Conservation (phyloP, 169 alveolate species). For the Cryptosporidium ryanae region DNA sequence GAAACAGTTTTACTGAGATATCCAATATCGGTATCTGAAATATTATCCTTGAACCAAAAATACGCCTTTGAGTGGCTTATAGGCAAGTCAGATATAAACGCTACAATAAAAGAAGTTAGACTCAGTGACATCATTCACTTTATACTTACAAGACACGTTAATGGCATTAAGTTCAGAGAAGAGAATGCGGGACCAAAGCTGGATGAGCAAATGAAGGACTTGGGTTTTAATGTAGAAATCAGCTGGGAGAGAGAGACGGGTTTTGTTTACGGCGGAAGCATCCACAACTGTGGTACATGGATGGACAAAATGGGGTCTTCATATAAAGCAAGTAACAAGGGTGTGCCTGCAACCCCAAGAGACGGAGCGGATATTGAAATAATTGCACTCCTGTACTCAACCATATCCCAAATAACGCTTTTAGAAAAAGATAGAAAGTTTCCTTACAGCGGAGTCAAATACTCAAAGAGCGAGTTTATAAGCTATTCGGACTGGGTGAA, state of each 20-base stretch:
- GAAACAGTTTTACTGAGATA: conserved; percentile 86
- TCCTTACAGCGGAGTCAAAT: conserved; percentile 78
- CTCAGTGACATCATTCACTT: conserved; percentile 49
- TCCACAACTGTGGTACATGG: conserved; percentile 96
- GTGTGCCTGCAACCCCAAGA: conserved; percentile 90
- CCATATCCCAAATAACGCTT: conserved; percentile 81
- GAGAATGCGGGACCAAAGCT: conserved; percentile 93
- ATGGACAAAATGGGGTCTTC: conserved; percentile 97
- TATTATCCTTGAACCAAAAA: conserved; percentile 2
- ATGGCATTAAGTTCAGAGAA: conserved; percentile 91
- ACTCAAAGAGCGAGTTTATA: conserved; percentile 71
- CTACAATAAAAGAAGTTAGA: conserved; percentile 3
- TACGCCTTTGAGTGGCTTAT: conserved; percentile 68
- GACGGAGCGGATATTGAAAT: conserved; percentile 96
- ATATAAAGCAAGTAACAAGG: conserved; percentile 80
- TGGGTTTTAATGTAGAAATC: conserved; percentile 92
- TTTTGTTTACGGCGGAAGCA: conserved; percentile 91
- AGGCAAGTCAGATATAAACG: neutral
- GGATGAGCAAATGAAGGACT: conserved; percentile 90
- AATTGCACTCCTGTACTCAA: conserved; percentile 87
- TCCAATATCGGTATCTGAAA: conserved; percentile 79
- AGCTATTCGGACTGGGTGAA: conserved; percentile 85
- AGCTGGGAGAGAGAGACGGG: conserved; percentile 81
- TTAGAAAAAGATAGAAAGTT: conserved; percentile 79
- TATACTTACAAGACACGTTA: conserved; percentile 42